Base-by-base conservation (phyloP, 2,329 filamentous ascomycete genomes). In the Cladosporium halotolerans region DNA sequence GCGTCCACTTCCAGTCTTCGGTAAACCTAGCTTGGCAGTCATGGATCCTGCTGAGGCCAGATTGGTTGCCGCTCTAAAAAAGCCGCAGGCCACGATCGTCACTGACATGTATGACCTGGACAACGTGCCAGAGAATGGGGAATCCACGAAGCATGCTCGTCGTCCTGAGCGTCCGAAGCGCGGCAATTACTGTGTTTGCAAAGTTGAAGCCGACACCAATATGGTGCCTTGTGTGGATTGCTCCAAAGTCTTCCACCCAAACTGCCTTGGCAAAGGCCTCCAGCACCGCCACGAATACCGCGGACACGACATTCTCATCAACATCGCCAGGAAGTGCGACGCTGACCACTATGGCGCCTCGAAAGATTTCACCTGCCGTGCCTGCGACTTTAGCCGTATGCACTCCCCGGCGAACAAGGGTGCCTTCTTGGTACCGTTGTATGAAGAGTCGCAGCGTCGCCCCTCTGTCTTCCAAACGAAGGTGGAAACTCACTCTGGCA, bases 191-290 rank as follows among this genome's bases (percentile, higher is more conserved):
- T 59, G 57, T 51, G 23, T 44, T 18, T 58, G 57, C 47, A 11
- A 50, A 14, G 49, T 43, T 2, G 14, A n/a, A 11, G 34, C 39
- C 19, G 18, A 38, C 19, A 31, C 53, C 32, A 42, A 43, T 39
- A 53, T 59, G 55, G n/a, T 59, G n/a, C 45, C 43, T 16, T 59
- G 57, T 46, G 31, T 36, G 4, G 36, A 18, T 9, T 59, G 57
- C 43, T 32, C 40, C 13, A 38, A 45, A 33, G 9, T 42, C 18
- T 57, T 52, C 16, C 57, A 59, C 23, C 52, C 48, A 3, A 49
- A 47, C n/a, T 59, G 57, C 44, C 36, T 57, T 10, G 53, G 47
- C 13, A 48, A 57, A 41, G 57, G 57, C 9, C 63, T 31, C 23
- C 42, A 45, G 31, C 18, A 13, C 9, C 19, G 23, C 10, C 42